Evolutionary conservation across 2,329 filamentous ascomycete genomes (phyloP), one percentile per base, ranked within the genome.

Genomic region (Phialophora macrospora): DNA sequence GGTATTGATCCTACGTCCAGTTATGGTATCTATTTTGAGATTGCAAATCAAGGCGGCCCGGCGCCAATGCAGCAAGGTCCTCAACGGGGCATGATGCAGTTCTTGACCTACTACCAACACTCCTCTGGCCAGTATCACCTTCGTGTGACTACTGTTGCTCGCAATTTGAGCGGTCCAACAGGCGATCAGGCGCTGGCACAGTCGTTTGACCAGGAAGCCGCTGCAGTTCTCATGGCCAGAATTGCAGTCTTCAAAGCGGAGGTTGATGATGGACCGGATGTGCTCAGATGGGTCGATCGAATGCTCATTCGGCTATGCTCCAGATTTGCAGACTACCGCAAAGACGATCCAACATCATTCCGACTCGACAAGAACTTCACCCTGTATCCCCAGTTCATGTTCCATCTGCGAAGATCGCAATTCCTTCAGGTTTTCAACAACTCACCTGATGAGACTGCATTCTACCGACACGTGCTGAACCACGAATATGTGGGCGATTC

Each of bases 341-440:
- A 99, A 80, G 95, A 99, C 76, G 95, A 99, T 74, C 93, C 95
- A 14, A 96, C 94, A 4, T 98, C 94, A 0, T 99, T 99, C 87
- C 88, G 93, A 41, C 80, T 97, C 69, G 95, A 99, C 80, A 97
- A 97, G 87, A 99, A 99, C 83, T 99, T 99, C 76, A 98, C 94
- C 0, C 85, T 99, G 17, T 99, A 99, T 76, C 95, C 95, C 28
- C 95, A 99, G 77, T 99, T 99, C 81, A 99, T 99, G 95, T 99
- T 99, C 84, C 95, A 99, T 78, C 85, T 99, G 67, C 90, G 95
- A 73, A 88, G 95, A 79, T 97, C 93, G 79, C 95, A 98, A 79
- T 99, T 99, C 83, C 80, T 99, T 70, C 95, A 99, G 76, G 93
- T 99, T 64, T 99, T 99, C 86, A 99, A 99, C 83, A 99, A 98